phyloP scores from a whole-genome alignment of 2,329 filamentous ascomycete species.

The Aspergillus spinulosporus region DNA sequence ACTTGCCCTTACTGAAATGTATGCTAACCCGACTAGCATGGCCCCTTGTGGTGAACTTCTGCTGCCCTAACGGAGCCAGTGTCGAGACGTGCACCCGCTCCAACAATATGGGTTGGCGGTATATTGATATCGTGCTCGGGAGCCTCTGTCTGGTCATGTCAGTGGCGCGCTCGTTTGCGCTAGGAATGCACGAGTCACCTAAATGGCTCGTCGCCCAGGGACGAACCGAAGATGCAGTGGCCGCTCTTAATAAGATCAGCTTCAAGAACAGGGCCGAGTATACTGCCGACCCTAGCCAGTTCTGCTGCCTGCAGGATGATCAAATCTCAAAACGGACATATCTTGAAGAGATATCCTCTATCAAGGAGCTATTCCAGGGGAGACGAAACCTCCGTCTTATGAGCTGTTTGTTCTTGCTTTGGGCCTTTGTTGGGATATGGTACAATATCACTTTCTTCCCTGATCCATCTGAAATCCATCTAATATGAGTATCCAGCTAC shows the following conservation, averaged over 20 bases:
- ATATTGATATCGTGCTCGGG: constrained; percentile 57
- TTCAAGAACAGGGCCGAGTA: background rate
- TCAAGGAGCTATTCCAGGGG: background rate
- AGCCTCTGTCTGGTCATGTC: constrained; percentile 56
- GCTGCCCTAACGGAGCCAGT: constrained; percentile 44
- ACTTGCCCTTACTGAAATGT: background rate
- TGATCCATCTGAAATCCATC: background rate
- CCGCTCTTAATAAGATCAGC: constrained; percentile 28
- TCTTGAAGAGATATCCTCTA: background rate
- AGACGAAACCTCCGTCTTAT: background rate
- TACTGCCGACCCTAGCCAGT: background rate
- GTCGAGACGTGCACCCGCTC: constrained; percentile 47
- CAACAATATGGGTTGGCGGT: constrained; percentile 60
- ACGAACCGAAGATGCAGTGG: constrained; percentile 53
- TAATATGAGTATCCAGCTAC: constrained; percentile 47
- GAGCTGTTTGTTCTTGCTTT: background rate
- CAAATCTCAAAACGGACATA: background rate
- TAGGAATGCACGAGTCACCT: constrained; percentile 57
- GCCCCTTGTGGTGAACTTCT: constrained; percentile 53
- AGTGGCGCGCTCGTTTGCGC: constrained; percentile 54
- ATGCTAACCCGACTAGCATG: constrained; percentile 47
- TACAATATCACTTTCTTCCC: background rate
- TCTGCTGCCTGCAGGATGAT: background rate
- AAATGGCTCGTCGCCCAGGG: constrained; percentile 59
- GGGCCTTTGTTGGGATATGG: background rate